A percentile compares a stretch with the other conserved stretches of the same genome.
Evolutionary conservation across 495 filamentous ascomycete genomes (phyloP).

Genomic region (Penicillium coprophilum): DNA sequence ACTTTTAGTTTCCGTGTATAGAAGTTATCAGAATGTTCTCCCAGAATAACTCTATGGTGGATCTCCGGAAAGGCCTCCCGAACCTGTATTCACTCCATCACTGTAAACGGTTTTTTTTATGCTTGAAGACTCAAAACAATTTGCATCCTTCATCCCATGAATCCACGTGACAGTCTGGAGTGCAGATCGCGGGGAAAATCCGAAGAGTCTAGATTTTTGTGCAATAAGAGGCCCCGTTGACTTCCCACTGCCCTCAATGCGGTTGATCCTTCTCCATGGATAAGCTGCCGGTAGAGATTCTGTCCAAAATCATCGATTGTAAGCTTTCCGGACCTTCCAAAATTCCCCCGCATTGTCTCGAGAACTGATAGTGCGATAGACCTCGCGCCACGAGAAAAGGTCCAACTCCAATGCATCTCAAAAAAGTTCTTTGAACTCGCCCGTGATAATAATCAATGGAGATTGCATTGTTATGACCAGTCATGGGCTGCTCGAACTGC

Average conservation of each 20-base stretch:
- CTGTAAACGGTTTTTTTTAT: too few relatives aligned
- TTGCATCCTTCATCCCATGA: not conserved
- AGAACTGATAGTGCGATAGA: conserved; percentile 46
- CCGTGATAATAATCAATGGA: conserved; percentile 77
- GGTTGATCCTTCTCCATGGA: conserved; percentile 48
- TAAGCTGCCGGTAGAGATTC: conserved; percentile 71
- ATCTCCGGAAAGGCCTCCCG: conserved; percentile 7
- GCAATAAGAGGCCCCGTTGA: conserved; percentile 16
- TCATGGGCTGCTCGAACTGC: conserved; percentile 51
- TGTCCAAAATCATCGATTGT: conserved; percentile 75
- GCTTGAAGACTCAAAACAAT: too few relatives aligned
- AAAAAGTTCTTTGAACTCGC: conserved; percentile 64
- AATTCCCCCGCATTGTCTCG: conserved; percentile 27
- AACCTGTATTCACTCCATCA: too few relatives aligned
- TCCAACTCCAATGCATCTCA: conserved; percentile 68
- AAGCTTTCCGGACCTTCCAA: conserved; percentile 41
- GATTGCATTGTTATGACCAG: conserved; percentile 67
- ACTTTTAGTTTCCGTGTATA: not conserved
- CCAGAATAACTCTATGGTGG: not conserved
- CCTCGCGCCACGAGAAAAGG: conserved; percentile 66
- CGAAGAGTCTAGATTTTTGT: conserved; percentile 18
- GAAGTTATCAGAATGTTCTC: not conserved
- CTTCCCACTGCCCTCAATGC: conserved; percentile 38
- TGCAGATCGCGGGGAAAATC: conserved; percentile 24
- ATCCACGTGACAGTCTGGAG: conserved; percentile 29